phyloP scores from a whole-genome alignment of 345 rosid species.

The Geranium brycei region DNA sequence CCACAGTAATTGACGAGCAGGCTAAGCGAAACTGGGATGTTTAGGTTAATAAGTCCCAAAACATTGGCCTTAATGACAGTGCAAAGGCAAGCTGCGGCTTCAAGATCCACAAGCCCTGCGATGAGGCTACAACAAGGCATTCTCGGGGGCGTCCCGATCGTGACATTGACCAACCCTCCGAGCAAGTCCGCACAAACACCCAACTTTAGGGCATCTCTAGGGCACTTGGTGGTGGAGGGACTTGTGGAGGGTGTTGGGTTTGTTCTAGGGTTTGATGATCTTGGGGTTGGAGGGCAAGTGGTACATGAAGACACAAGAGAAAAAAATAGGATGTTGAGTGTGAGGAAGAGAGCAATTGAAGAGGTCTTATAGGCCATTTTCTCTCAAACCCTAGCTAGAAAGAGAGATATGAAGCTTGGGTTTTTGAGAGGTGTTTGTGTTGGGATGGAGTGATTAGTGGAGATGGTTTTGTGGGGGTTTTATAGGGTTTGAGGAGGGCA shows the following conservation, averaged over 20 bases:
- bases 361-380: conserved; percentile 18
- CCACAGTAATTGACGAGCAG: conserved; percentile 56
- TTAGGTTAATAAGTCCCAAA: conserved; percentile 38
- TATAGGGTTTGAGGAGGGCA: background rate
- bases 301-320: conserved; percentile 2
- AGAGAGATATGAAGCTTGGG: no score
- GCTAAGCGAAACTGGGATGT: conserved; percentile 42
- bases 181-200: conserved; percentile 48
- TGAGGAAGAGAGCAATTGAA: conserved; percentile 16
- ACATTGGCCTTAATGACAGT: conserved; percentile 59
- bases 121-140: conserved; percentile 51
- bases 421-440: no score
- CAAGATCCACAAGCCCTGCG: conserved; percentile 40
- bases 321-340: conserved; percentile 22
- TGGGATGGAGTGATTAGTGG: no score
- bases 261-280: background rate
- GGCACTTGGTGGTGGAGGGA: conserved; percentile 10
- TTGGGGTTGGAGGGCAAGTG: background rate
- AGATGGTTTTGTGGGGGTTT: no score
- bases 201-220: conserved; percentile 57
- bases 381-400: background rate
- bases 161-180: conserved; percentile 29
- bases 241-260: background rate
- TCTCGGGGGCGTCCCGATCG: conserved; percentile 40
- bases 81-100: conserved; percentile 77